Percentiles rank a stretch among this genome's conserved stretches.
Evolutionary conservation across 2,329 filamentous ascomycete genomes (phyloP).

Genomic region (Amauroascus verrucosus): DNA sequence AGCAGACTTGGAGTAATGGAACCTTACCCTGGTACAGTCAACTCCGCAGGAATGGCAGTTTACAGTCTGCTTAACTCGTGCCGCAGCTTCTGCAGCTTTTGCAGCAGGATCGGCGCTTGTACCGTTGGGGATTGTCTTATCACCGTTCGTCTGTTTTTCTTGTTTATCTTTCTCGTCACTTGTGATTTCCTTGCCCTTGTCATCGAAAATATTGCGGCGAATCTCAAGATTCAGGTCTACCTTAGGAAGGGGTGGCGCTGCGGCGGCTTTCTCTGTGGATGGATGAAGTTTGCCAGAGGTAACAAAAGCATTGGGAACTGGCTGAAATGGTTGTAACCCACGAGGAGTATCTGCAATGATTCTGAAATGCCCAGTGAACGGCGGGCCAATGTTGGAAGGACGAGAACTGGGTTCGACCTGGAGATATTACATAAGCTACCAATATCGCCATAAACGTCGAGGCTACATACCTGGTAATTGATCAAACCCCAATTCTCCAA

Average conservation of each 20-base stretch:
- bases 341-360: constrained; percentile 92
- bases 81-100: constrained; percentile 51
- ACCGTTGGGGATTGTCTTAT: constrained; percentile 58
- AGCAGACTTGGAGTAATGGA: constrained; percentile 57
- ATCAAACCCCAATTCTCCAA: constrained; percentile 98
- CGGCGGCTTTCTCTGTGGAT: constrained; percentile 62
- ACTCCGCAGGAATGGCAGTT: constrained; percentile 87
- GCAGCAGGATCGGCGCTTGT: constrained; percentile 48
- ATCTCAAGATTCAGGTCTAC: constrained; percentile 83
- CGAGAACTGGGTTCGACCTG: constrained; percentile 93
- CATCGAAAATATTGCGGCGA: constrained; percentile 89
- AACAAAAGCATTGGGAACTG: constrained; percentile 62
- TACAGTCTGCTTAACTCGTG: constrained; percentile 55
- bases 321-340: constrained; percentile 90
- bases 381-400: constrained; percentile 88
- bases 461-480: constrained; percentile 75
- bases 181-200: constrained; percentile 73
- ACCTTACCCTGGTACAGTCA: constrained; percentile 67
- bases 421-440: neutral
- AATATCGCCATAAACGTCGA: neutral
- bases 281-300: constrained; percentile 51
- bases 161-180: constrained; percentile 54
- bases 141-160: constrained; percentile 55
- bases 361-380: constrained; percentile 95
- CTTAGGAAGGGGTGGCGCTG: constrained; percentile 57